Base-by-base conservation (phyloP, 192 early-diverging fungal species). In the Pilaira anomala region DNA sequence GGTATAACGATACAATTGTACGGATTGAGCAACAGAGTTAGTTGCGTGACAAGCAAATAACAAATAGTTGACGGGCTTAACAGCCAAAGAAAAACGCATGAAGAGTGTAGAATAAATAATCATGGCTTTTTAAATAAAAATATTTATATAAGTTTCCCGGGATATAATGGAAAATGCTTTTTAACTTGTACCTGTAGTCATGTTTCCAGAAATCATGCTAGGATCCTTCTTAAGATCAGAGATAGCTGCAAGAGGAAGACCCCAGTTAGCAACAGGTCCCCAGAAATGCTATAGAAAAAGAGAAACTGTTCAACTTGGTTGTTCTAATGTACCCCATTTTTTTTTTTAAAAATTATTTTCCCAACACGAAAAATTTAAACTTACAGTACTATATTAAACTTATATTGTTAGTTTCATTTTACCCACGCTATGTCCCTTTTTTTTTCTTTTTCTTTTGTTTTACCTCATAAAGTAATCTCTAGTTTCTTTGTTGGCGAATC, bases 41-140 rank as follows among this genome's bases (percentile, higher is more conserved):
- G 92, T 88, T 25, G 84, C 81, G 64, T 98, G 96, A 81, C 92
- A 94, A 11, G 91, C 94, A 71, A 98, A 93, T 65, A 98, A 80
- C 25, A 98, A 79, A 66, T 88, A 86, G 80, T 98, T 98, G 45
- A 85, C 62, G 2, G 96, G 96, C 58, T 85, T 82, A 16, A 98
- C 96, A 79, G 87, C 86, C 83, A 88, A 90, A 2, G 96, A 92
- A 66, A 98, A 98, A 26, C 93, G 87, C 93, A 95, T 95, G 69
- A 98, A 98, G 60, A 95, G 72, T 26, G 80, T 67, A 33, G 94
- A 96, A 77, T 97, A 98, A 14, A 98, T 60, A 13, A 85, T 83
- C 66, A 98, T 74, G 0, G 93, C 93, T 67, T 53, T 41, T 19
- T 2, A 9, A 49, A 22, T 36, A 46, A 40, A 55, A 3, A 18